Evolutionary conservation across 2,329 filamentous ascomycete species (phyloP).

Genomic region (Colletotrichum noveboracense): DNA sequence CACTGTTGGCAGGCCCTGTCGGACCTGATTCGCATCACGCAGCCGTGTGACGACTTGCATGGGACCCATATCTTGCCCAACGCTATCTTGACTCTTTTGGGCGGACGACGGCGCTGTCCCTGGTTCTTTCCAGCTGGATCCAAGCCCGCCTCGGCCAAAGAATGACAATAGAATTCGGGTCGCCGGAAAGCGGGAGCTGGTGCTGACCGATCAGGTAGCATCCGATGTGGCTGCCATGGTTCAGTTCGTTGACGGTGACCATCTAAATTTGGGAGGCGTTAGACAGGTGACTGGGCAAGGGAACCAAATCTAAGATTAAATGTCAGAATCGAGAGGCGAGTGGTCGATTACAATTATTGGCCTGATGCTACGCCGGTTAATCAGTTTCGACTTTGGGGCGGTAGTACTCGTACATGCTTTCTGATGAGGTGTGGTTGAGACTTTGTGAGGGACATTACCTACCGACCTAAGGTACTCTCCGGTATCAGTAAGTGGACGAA

Average conservation of each 20-base stretch:
- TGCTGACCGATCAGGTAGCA: not conserved
- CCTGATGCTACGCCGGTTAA: not conserved
- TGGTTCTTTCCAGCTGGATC: not conserved
- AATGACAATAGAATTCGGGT: not conserved
- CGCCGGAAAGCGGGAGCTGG: not conserved
- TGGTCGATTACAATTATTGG: conserved; percentile 1
- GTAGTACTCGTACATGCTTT: not conserved
- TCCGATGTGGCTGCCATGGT: not conserved
- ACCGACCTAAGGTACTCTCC: not conserved
- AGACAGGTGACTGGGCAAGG: not conserved
- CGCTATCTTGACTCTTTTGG: not conserved
- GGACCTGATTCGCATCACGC: not conserved
- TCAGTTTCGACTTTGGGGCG: not conserved
- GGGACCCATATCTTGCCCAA: not conserved
- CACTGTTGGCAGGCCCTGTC: not conserved
- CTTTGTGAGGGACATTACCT: not conserved
- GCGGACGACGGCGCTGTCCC: not conserved
- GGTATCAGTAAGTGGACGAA: not conserved
- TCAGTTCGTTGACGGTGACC: not conserved
- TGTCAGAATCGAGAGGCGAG: not conserved
- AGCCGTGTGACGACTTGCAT: not conserved
- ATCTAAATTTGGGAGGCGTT: conserved; percentile 12
- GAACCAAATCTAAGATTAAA: conserved; percentile 4
- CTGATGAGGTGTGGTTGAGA: not conserved
- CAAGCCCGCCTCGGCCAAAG: not conserved